Base-by-base conservation (phyloP, 202 grass and related monocot species). In the Digitaria exilis region DNA sequence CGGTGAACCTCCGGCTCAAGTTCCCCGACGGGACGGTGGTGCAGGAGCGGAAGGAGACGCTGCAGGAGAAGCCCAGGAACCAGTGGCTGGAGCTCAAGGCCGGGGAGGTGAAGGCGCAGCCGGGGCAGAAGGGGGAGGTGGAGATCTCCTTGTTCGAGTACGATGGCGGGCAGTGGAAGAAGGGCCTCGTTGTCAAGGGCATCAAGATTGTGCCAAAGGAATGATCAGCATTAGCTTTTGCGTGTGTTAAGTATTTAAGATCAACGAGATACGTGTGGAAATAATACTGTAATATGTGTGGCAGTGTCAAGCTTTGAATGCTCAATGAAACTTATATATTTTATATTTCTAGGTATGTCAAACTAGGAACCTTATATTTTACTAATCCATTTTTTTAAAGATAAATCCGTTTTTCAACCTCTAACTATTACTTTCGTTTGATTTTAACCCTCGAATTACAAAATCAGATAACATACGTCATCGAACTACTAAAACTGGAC, bases 71-170 rank as follows among this genome's bases (percentile, higher is more conserved):
- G 64, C 74, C 82, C 10, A 71, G 42, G 37, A 66, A 19, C 18
- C 22, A 80, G 62, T 88, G 88, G 88, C 13, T 90, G 10, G 35
- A 45, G 54, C 85, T 93, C 50, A 85, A 63, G 52, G 88, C 60
- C 11, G 88, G 85, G 19, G 74, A 77, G 48, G 13, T 93, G 3
- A 88, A 39, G 4, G 22, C 82, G 14, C 58, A 60, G 22, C 60
- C 32, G 63, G 81, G 70, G 46, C 73, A 69, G 73, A 83, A 50
- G 13, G 91, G 88, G 14, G 85, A 88, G 21, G 21, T 82, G n/a
- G 88, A 90, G 18, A 76, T 93, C 29, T 93, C 88, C 32, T 14
- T 93, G 82, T 84, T 86, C 30, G 79, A 86, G 72, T 90, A 82
- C 15, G 81, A 82, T 4, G 62, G 61, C 25, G 85, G 78, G 35